Conservation (phyloP, 2,329 filamentous ascomycete species). For the Saccharata proteae region DNA sequence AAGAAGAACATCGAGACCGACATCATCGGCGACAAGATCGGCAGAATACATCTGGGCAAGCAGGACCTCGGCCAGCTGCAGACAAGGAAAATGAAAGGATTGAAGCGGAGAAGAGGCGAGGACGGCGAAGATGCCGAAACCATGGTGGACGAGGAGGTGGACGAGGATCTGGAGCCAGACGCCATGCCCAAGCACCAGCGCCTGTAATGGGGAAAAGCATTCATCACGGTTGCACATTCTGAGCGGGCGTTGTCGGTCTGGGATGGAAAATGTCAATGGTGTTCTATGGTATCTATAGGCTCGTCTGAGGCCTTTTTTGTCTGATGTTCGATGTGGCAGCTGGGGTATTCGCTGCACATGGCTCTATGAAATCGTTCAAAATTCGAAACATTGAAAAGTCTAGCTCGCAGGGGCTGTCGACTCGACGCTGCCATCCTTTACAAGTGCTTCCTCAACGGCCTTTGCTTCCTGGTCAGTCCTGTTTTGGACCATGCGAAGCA, state of each 20-base stretch:
- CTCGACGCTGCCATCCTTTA: slow-evolving; percentile 12
- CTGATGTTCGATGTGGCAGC: no score
- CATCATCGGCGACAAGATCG: slow-evolving; percentile 89
- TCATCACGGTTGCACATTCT: slow-evolving; percentile 5
- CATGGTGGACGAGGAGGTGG: slow-evolving; percentile 15
- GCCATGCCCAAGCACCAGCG: slow-evolving; percentile 7
- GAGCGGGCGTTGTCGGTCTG: slow-evolving; percentile 8
- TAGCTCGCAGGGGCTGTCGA: slow-evolving; percentile 5
- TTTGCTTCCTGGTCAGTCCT: slow-evolving; percentile 14
- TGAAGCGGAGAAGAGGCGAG: slow-evolving; percentile 68
- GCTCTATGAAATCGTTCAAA: no score
- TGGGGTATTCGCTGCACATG: no score
- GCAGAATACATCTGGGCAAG: slow-evolving; percentile 79
- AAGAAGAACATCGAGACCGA: slow-evolving; percentile 98
- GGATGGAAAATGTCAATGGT: slow-evolving; percentile 8
- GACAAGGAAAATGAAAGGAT: slow-evolving; percentile 97
- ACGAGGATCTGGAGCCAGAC: slow-evolving; percentile 10
- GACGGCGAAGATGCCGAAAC: slow-evolving; percentile 33
- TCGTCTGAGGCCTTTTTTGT: slow-evolving; percentile 1
- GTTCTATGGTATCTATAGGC: slow-evolving; percentile 10
- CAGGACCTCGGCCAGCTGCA: slow-evolving; percentile 81
- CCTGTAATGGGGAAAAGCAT: slow-evolving; percentile 6
- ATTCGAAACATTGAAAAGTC: no score
- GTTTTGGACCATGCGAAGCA: slow-evolving; percentile 47
- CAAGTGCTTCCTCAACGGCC: slow-evolving; percentile 12